Percentiles rank a stretch among this genome's conserved stretches.
Conservation (phyloP, 2,329 filamentous ascomycete genomes). For the Cladosporium sphaerospermum region DNA sequence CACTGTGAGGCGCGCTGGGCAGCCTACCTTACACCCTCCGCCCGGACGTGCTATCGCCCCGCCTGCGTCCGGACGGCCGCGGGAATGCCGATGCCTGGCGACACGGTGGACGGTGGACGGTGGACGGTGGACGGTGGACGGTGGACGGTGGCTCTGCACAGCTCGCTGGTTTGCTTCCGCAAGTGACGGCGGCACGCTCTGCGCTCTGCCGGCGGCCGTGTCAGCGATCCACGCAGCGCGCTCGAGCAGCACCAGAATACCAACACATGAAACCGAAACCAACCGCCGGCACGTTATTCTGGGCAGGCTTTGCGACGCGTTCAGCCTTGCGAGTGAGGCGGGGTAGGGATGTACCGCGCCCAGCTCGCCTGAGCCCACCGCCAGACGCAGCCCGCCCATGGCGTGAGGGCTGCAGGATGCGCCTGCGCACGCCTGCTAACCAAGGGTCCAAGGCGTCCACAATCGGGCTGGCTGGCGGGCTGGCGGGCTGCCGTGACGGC, state of each 20-base stretch:
- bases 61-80: neutral
- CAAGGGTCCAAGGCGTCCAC: slow-evolving; percentile 10
- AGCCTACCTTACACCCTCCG: too few relatives aligned
- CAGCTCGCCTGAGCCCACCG: slow-evolving; percentile 11
- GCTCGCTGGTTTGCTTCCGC: slow-evolving; percentile 3
- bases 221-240: slow-evolving; percentile 1
- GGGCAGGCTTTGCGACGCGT: neutral
- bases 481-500: neutral
- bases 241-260: slow-evolving; percentile 1
- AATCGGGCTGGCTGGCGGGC: neutral
- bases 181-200: too few relatives aligned
- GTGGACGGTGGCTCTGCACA: neutral
- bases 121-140: too few relatives aligned
- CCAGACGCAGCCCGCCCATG: slow-evolving; percentile 8
- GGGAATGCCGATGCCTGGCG: slow-evolving; percentile 1
- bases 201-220: neutral
- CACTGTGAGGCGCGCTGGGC: too few relatives aligned
- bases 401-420: slow-evolving; percentile 10
- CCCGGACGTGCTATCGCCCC: too few relatives aligned
- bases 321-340: slow-evolving; percentile 11
- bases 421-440: neutral
- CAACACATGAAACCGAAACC: slow-evolving; percentile 3
- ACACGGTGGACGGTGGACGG: too few relatives aligned
- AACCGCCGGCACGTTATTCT: slow-evolving; percentile 5
- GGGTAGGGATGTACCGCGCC: slow-evolving; percentile 8